Base-by-base conservation (phyloP, 2,329 filamentous ascomycete species). In the Ophiobolus disseminans region DNA sequence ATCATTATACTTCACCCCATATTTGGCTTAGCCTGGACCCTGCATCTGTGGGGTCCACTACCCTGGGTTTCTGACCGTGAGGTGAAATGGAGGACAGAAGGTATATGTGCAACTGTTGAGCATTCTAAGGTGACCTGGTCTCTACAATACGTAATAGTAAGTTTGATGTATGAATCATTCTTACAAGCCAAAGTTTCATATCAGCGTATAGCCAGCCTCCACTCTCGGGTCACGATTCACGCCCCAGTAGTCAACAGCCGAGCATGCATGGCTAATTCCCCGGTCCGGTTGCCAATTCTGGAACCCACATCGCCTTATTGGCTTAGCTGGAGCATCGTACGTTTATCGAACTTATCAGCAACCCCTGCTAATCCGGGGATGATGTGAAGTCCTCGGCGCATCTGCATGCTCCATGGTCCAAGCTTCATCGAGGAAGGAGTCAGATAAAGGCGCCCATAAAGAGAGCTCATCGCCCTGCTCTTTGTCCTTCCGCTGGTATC, bases 351-450 rank as follows among this genome's bases (percentile, higher is more conserved):
- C 53, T 59, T 63, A 65, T 65, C 56, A 58, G 47, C 43, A 48
- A 34, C 31, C 58, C 51, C 57, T 60, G 57, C 62, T 66, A 60
- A 63, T 62, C 62, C 55, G 59, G 64, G 60, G 58, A 45, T 45
- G 50, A 57, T 49, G 48, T 55, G 56, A 37, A 30, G 35, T 40
- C 37, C 36, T 60, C 52, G 54, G 59, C 43, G 35, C 40, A 37
- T 23, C 37, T 50, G 17, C 34, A 40, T 31, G n/a, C 25, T 37
- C 39, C 39, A 26, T n/a, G 45, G 53, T 34, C 55, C 45, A 35
- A 58, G 51, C 48, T 52, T 31, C 45, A n/a, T 39, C 39, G 48
- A 43, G 43, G 48, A 32, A 22, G 45, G 48, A 47, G 45, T 53
- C 49, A 53, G 50, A 56, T 46, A 46, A 50, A 40, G 45, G 19